phyloP scores from a whole-genome alignment of 2,329 filamentous ascomycete species.

The Rhytidhysteron rufulum region DNA sequence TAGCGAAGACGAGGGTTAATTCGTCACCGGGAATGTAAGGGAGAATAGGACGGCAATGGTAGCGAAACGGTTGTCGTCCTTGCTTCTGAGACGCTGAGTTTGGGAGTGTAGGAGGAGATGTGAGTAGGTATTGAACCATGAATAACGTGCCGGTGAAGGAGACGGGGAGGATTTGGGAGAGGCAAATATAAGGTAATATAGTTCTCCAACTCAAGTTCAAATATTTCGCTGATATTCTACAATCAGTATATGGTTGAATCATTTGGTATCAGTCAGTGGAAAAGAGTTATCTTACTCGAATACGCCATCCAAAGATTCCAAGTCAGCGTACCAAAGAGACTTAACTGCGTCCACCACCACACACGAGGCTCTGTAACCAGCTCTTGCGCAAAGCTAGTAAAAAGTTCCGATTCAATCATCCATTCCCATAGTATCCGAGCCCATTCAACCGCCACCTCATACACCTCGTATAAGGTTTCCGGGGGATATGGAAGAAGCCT shows the following conservation, averaged over 20 bases:
- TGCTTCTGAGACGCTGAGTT: not conserved
- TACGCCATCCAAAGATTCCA: constrained; percentile 26
- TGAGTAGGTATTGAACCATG: constrained; percentile 22
- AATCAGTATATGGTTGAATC: constrained; percentile 5
- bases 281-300: not conserved
- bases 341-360: constrained; percentile 21
- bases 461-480: not conserved
- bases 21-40: constrained; percentile 15
- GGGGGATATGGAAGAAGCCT: not conserved
- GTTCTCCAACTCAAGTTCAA: constrained; percentile 6
- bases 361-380: constrained; percentile 20
- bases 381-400: constrained; percentile 25
- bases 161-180: constrained; percentile 27
- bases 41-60: not conserved
- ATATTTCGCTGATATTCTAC: constrained; percentile 11
- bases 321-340: constrained; percentile 23
- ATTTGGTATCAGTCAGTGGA: not conserved
- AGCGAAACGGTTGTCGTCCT: not conserved
- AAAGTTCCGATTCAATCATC: constrained; percentile 15
- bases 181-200: constrained; percentile 20
- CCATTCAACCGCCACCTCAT: no score
- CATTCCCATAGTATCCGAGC: not conserved
- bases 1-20: constrained; percentile 24
- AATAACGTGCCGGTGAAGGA: constrained; percentile 24
- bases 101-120: not conserved